Evolutionary conservation across 2,329 filamentous ascomycete genomes (phyloP).

Genomic region (Thelonectria olida): DNA sequence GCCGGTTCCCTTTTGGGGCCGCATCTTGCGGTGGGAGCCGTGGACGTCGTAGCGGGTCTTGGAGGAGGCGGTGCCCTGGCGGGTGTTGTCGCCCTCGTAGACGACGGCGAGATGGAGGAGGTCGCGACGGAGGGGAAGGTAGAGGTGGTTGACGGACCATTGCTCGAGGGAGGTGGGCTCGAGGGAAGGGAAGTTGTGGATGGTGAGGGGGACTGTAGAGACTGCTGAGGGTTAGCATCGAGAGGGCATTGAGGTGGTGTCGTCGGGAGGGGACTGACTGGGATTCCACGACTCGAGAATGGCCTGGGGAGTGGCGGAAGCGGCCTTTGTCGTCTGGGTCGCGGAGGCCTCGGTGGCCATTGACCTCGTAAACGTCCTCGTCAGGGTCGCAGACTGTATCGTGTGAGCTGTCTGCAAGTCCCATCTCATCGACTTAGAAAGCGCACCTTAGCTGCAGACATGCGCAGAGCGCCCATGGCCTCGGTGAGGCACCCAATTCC

Average conservation of each 20-base stretch:
- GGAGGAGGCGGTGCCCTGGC: slow-evolving; percentile 84
- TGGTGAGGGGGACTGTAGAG: slow-evolving; percentile 79
- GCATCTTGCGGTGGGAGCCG: slow-evolving; percentile 83
- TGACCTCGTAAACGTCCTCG: slow-evolving; percentile 58
- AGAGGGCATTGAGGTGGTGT: background rate
- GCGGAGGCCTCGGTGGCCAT: slow-evolving; percentile 63
- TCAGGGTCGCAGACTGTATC: slow-evolving; percentile 44
- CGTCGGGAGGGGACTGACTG: slow-evolving; percentile 45
- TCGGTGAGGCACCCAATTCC: slow-evolving; percentile 61
- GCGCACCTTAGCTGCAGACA: slow-evolving; percentile 53
- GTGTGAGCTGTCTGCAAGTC: slow-evolving; percentile 21
- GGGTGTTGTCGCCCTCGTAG: slow-evolving; percentile 89
- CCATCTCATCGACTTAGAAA: background rate
- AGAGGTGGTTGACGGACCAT: slow-evolving; percentile 84
- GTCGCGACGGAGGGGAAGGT: slow-evolving; percentile 88
- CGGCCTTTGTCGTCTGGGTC: slow-evolving; percentile 49
- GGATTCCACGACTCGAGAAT: slow-evolving; percentile 56
- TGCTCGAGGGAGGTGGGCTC: slow-evolving; percentile 81
- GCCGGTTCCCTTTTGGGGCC: slow-evolving; percentile 88
- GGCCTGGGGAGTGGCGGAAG: slow-evolving; percentile 39
- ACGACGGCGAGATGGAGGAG: slow-evolving; percentile 91
- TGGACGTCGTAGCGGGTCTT: slow-evolving; percentile 86
- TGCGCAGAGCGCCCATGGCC: slow-evolving; percentile 60
- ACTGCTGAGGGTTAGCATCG: slow-evolving; percentile 47
- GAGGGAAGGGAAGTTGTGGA: slow-evolving; percentile 90